A percentile compares a stretch with the other conserved stretches of the same genome.
phyloP scores from a whole-genome alignment of 2,329 filamentous ascomycete species.

The Colletotrichum brevisporum region DNA sequence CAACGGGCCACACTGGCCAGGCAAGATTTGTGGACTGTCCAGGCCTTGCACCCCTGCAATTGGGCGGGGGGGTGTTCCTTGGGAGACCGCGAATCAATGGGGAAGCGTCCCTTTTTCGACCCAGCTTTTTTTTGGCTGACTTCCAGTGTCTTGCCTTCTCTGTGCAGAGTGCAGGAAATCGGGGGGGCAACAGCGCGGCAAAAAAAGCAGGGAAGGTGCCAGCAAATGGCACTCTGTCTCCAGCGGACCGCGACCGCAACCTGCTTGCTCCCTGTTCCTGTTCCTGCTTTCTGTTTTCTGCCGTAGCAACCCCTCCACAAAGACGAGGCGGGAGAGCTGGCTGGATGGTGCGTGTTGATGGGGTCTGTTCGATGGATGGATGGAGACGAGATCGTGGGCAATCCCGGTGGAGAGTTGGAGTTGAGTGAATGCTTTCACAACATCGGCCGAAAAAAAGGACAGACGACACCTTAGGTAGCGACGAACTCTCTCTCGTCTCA shows the following conservation, averaged over 20 bases:
- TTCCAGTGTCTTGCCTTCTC: too few relatives aligned
- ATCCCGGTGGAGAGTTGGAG: constrained; percentile 17
- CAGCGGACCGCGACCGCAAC: constrained; percentile 12
- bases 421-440: constrained; percentile 2
- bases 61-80: constrained; percentile 42
- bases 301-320: constrained; percentile 17
- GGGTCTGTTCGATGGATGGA: neutral
- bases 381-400: constrained; percentile 8
- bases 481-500: constrained; percentile 28
- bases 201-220: constrained; percentile 35
- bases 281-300: constrained; percentile 15
- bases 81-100: constrained; percentile 41
- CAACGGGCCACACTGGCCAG: constrained; percentile 7
- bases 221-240: constrained; percentile 22
- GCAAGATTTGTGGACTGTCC: constrained; percentile 41
- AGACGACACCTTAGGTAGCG: constrained; percentile 10
- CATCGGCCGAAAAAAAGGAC: constrained; percentile 23
- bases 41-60: constrained; percentile 37
- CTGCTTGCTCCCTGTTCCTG: constrained; percentile 32
- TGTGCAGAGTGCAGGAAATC: constrained; percentile 18
- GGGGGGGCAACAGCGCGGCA: constrained; percentile 20
- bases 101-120: constrained; percentile 31
- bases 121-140: constrained; percentile 27
- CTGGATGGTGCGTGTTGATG: neutral
- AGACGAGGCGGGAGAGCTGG: constrained; percentile 2